phyloP scores from a whole-genome alignment of 2,329 filamentous ascomycete genomes.

The Cercospora janseana region DNA sequence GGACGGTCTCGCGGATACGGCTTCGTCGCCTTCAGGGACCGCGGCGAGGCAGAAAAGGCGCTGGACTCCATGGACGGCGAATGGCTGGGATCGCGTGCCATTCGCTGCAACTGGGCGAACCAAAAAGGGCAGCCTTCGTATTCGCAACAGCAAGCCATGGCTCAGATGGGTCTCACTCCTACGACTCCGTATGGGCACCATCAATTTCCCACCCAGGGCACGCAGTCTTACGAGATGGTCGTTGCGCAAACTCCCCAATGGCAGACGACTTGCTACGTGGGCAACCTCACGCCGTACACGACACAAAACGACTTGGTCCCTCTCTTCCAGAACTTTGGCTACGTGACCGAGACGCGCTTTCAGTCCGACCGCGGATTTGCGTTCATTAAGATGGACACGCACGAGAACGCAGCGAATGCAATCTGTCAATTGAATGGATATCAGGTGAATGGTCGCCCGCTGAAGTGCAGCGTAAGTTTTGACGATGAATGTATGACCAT shows the following conservation, averaged over 20 bases:
- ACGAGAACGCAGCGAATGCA: constrained; percentile 96
- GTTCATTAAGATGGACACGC: constrained; percentile 98
- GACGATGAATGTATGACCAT: neutral
- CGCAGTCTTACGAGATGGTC: constrained; percentile 97
- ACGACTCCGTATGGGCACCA: constrained; percentile 96
- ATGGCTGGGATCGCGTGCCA: constrained; percentile 96
- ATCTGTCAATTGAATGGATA: constrained; percentile 98
- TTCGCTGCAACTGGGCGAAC: constrained; percentile 99
- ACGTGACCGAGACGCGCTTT: constrained; percentile 94
- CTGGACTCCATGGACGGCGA: constrained; percentile 98
- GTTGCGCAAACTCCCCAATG: constrained; percentile 90
- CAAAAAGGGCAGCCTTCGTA: constrained; percentile 99
- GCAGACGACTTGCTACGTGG: constrained; percentile 98
- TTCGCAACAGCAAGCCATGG: constrained; percentile 95
- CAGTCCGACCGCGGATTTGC: constrained; percentile 97
- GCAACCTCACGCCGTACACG: constrained; percentile 96
- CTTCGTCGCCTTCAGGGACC: constrained; percentile 95
- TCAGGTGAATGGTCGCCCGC: constrained; percentile 91
- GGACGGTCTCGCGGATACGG: constrained; percentile 95
- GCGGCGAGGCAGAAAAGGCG: constrained; percentile 89
- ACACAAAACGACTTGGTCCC: constrained; percentile 96
- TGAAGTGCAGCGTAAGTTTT: constrained; percentile 96
- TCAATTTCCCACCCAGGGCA: constrained; percentile 85
- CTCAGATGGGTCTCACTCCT: constrained; percentile 95
- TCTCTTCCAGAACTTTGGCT: constrained; percentile 97